phyloP scores from a whole-genome alignment of 495 filamentous ascomycete genomes.

The Penicillium canescens region DNA sequence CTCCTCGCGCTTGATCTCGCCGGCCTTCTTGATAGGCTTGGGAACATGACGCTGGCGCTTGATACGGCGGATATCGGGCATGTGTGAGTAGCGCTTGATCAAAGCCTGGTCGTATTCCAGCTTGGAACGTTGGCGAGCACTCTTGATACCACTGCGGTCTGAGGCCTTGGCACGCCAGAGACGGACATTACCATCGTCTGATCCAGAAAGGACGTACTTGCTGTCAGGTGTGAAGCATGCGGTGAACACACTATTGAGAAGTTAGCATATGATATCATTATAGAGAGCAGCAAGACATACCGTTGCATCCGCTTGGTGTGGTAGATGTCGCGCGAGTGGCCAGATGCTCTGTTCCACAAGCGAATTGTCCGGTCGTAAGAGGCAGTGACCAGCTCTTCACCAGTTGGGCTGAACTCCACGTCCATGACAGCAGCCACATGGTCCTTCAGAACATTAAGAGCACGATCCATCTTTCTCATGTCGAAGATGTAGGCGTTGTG shows the following conservation, averaged over 20 bases:
- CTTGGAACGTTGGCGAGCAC: conserved; percentile 74
- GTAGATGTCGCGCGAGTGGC: conserved; percentile 90
- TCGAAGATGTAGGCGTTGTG: conserved; percentile 84
- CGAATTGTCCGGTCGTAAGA: conserved; percentile 83
- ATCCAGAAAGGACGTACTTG: conserved; percentile 81
- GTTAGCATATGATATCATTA: conserved; percentile 11
- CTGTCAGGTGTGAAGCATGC: conserved; percentile 82
- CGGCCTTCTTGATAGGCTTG: conserved; percentile 94
- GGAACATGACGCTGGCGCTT: conserved; percentile 88
- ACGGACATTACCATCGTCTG: conserved; percentile 90
- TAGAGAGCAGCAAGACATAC: conserved; percentile 24
- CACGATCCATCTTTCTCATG: conserved; percentile 79
- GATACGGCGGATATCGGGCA: conserved; percentile 95
- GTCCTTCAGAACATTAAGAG: conserved; percentile 90
- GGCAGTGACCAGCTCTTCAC: conserved; percentile 88
- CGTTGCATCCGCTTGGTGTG: conserved; percentile 97
- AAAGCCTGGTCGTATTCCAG: conserved; percentile 92
- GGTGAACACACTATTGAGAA: conserved; percentile 68
- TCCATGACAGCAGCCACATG: conserved; percentile 98
- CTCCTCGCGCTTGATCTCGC: conserved; percentile 94
- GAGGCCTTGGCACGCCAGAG: conserved; percentile 92
- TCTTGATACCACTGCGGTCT: conserved; percentile 80
- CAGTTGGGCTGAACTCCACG: conserved; percentile 91
- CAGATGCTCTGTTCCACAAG: conserved; percentile 75
- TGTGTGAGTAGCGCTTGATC: conserved; percentile 81